phyloP scores from a whole-genome alignment of 108 stramenopile species.

The Cyclotella cryptica region DNA sequence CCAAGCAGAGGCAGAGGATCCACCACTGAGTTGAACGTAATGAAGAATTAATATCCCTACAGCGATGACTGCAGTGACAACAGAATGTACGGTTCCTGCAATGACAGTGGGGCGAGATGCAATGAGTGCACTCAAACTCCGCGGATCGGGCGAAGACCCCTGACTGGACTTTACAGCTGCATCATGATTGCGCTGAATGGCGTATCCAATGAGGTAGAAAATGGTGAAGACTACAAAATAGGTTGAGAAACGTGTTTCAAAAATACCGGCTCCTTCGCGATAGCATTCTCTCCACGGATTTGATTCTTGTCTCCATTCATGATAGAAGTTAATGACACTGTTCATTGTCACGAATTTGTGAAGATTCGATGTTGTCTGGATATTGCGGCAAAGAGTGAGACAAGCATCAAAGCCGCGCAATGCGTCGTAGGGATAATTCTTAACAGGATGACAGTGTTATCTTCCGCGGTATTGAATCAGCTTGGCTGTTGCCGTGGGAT shows the following conservation, averaged over 20 bases:
- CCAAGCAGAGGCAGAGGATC: constrained; percentile 12
- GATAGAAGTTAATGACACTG: background rate
- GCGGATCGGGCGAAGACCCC: constrained; percentile 32
- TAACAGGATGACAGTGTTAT: too few species aligned
- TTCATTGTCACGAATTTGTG: background rate
- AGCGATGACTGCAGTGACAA: constrained; percentile 42
- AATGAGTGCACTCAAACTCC: constrained; percentile 35
- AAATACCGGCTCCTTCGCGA: constrained; percentile 28
- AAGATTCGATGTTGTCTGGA: background rate
- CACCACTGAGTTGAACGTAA: constrained; percentile 1
- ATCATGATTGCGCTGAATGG: constrained; percentile 17
- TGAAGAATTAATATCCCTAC: constrained; percentile 28
- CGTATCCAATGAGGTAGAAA: constrained; percentile 29
- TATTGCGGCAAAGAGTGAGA: too few species aligned
- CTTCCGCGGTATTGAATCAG: too few species aligned
- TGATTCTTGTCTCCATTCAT: constrained; percentile 26
- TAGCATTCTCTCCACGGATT: constrained; percentile 50
- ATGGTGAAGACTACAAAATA: constrained; percentile 30
- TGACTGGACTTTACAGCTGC: constrained; percentile 22
- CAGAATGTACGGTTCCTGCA: constrained; percentile 41
- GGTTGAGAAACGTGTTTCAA: constrained; percentile 38
- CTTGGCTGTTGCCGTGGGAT: too few species aligned
- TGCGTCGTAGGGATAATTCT: too few species aligned
- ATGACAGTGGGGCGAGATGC: constrained; percentile 53
- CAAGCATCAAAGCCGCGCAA: too few species aligned